phyloP scores from a whole-genome alignment of 257 asterid species.

The Jaltomata sinuosa region DNA sequence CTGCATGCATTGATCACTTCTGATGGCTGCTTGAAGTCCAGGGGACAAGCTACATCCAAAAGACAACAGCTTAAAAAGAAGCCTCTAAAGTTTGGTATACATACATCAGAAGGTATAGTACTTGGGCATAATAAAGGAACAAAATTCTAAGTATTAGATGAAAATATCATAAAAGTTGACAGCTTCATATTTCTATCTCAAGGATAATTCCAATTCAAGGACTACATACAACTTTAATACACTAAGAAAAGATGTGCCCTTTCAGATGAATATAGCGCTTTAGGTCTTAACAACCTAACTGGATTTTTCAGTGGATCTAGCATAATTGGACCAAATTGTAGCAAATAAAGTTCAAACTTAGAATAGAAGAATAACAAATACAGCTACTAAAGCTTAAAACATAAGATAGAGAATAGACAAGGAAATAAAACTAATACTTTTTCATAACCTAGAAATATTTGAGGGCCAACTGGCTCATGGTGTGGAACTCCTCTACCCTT shows the following conservation, averaged over 20 bases:
- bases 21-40: constrained; percentile 64
- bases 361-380: neutral
- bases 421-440: neutral
- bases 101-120: neutral
- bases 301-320: neutral
- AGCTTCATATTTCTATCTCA: neutral
- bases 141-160: neutral
- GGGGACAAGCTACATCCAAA: constrained; percentile 69
- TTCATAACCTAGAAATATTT: neutral
- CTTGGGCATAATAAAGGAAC: neutral
- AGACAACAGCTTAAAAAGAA: neutral
- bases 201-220: neutral
- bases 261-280: neutral
- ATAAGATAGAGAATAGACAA: neutral
- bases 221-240: neutral
- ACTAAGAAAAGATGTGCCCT: neutral
- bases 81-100: neutral
- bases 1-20: constrained; percentile 82
- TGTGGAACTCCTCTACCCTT: neutral
- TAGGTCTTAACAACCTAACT: neutral
- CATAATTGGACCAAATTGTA: neutral
- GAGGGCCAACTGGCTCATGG: neutral
- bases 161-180: neutral
- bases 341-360: neutral
- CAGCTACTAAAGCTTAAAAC: neutral